Evolutionary conservation across 2,329 filamentous ascomycete genomes (phyloP).

Genomic region (Sphaerulina musiva): DNA sequence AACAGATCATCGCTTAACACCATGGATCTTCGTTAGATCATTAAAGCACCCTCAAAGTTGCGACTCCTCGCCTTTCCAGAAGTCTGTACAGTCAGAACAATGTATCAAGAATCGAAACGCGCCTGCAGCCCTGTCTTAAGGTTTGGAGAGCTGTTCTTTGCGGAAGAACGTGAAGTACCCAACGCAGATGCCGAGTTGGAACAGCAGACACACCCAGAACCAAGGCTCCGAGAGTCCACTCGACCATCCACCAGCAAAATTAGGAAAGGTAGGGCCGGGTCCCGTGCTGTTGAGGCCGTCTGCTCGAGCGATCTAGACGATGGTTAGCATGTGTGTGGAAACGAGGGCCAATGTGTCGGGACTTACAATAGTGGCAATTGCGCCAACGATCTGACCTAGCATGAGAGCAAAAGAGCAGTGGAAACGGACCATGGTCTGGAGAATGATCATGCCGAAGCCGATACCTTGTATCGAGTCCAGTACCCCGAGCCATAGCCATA

Average conservation of each 20-base stretch:
- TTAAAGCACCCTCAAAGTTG: conserved; percentile 4
- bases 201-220: conserved; percentile 56
- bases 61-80: conserved; percentile 6
- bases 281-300: conserved; percentile 56
- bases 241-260: conserved; percentile 47
- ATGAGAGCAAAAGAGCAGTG: conserved; percentile 59
- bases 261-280: conserved; percentile 57
- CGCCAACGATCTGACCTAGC: conserved; percentile 56
- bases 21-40: conserved; percentile 18
- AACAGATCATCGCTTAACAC: conserved; percentile 10
- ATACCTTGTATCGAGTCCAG: conserved; percentile 60
- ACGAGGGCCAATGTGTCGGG: too few relatives aligned
- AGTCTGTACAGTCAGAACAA: conserved; percentile 15
- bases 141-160: conserved; percentile 54
- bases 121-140: conserved; percentile 26
- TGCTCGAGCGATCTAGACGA: conserved; percentile 45
- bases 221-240: conserved; percentile 46
- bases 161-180: conserved; percentile 53
- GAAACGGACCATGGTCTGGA: conserved; percentile 54
- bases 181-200: conserved; percentile 54
- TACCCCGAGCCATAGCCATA: conserved; percentile 64
- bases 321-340: neutral
- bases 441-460: conserved; percentile 61
- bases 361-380: conserved; percentile 50
- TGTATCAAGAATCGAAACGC: conserved; percentile 12